Evolutionary conservation across 2,329 filamentous ascomycete species (phyloP).

Genomic region (Penicillium sp.): DNA sequence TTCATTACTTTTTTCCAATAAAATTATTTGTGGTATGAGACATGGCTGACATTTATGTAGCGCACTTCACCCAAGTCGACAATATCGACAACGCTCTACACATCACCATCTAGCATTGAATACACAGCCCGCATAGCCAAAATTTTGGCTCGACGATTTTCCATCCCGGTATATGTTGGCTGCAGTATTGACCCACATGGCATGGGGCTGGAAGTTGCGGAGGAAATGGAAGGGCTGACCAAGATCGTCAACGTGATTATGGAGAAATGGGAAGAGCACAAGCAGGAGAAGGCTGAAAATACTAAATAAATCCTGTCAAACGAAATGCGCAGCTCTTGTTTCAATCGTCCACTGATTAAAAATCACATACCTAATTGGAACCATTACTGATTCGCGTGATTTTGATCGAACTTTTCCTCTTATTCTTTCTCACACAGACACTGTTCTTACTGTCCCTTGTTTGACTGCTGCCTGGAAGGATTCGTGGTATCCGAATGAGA

Average conservation of each 20-base stretch:
- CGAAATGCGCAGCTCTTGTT: neutral
- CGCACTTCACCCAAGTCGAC: slow-evolving; percentile 51
- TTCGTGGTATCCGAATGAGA: no score
- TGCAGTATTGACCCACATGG: slow-evolving; percentile 78
- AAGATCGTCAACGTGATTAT: slow-evolving; percentile 70
- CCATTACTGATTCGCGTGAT: neutral
- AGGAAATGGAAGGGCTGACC: slow-evolving; percentile 88
- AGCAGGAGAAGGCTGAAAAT: neutral
- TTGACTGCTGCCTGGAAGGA: neutral
- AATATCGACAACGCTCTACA: slow-evolving; percentile 75
- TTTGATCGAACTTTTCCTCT: neutral
- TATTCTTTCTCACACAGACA: neutral
- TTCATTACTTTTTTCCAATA: neutral
- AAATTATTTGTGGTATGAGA: no score
- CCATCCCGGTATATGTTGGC: slow-evolving; percentile 81
- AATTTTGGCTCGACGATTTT: slow-evolving; percentile 70
- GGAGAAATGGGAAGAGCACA: slow-evolving; percentile 40
- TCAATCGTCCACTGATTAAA: neutral
- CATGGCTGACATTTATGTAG: slow-evolving; percentile 28
- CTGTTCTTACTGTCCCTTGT: no score
- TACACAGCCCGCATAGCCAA: slow-evolving; percentile 84
- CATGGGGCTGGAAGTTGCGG: slow-evolving; percentile 78
- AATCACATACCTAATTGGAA: neutral
- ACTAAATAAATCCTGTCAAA: neutral
- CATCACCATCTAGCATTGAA: slow-evolving; percentile 72